These are phyloP conservation scores for Farysia itapuensis DNA, from an alignment of 1,284 basidiomycete genomes.

Conservation along the genomic window DNA sequence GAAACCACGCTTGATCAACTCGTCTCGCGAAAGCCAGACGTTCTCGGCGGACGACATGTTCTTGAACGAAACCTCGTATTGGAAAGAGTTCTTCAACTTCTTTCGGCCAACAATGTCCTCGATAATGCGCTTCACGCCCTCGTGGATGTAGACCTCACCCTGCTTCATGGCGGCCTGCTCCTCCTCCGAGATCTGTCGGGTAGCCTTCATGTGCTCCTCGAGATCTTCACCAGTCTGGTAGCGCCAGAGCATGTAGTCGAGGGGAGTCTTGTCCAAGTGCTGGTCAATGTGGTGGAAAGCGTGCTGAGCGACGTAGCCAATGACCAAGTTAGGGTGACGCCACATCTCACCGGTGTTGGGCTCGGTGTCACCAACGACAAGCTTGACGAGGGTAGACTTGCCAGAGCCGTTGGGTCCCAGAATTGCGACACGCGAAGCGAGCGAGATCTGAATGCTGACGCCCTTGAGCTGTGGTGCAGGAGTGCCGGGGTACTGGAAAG, in stretches of 20 bases:
- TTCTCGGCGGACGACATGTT: conserved; percentile 59
- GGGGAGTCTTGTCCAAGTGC: conserved; percentile 60
- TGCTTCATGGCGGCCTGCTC: conserved; percentile 57
- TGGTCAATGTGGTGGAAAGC: conserved; percentile 61
- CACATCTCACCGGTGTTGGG: conserved; percentile 57
- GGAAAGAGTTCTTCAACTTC: conserved; percentile 61
- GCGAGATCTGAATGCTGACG: conserved; percentile 59
- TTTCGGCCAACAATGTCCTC: conserved; percentile 58
- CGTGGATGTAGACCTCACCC: conserved; percentile 55
- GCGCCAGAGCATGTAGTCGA: conserved; percentile 61
- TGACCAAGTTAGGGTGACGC: conserved; percentile 61
- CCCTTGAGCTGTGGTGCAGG: conserved; percentile 58
- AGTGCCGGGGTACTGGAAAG: conserved; percentile 59
- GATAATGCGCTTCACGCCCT: conserved; percentile 59
- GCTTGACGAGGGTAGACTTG: conserved; percentile 60
- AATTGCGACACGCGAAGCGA: conserved; percentile 60
- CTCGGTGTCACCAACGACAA: conserved; percentile 59
- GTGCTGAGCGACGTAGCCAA: conserved; percentile 60
- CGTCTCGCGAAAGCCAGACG: conserved; percentile 56
- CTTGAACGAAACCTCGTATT: conserved; percentile 60
- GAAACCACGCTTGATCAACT: conserved; percentile 56
- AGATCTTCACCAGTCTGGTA: conserved; percentile 61
- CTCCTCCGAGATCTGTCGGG: conserved; percentile 47
- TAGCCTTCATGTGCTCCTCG: conserved; percentile 59
- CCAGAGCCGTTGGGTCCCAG: conserved; percentile 60